Base-by-base conservation (phyloP, 1,284 basidiomycete genomes). In the Ustilago loliicola region DNA sequence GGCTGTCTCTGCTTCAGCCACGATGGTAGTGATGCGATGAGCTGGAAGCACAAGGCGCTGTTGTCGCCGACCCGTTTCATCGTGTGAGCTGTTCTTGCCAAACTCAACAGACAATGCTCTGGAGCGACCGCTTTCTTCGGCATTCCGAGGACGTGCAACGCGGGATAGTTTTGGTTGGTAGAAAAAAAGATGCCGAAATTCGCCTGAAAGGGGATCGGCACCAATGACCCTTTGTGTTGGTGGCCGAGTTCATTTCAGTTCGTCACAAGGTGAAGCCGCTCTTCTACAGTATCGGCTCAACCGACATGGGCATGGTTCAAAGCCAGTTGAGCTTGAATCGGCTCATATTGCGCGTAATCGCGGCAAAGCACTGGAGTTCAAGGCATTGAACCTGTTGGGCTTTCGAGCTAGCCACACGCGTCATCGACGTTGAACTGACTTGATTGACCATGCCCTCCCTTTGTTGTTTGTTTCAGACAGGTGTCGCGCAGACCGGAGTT, bases 61-160 rank as follows among this genome's bases (percentile, higher is more conserved):
- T 40, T 40, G 11, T 17, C 17, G 38, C 38, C 17, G 13, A 40
- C 38, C n/a, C 32, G 32, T 34, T 34, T 34, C 11, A 11, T 34
- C 32, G 32, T 23, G 23, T 50, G 47, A 50, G 47, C 47, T 50
- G 13, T 7, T 50, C n/a, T 25, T 48, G 45, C 45, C 45, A 48
- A 48, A n/a, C 45, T 48, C n/a, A 48, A 45, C 13, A 45, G 15
- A 45, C 10, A 17, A 15, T 45, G 40, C 53, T 10, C 23, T 45
- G 38, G 36, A 36, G 29, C 21, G 53, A 61, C 60, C 60, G 27
- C 29, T 29, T 2, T 38, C 60, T 27, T 54, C 60, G 66, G 66
- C 66, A 52, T 58, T 68, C 66, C 66, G 66, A 45, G 29, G 66
- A 45, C 56, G 9, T 4, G 38, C n/a, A 34, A 27, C 45, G 45